Evolutionary conservation across 2,329 filamentous ascomycete species (phyloP), one percentile per base, ranked within the genome.

Genomic region (Chrysoporthe austroafricana): DNA sequence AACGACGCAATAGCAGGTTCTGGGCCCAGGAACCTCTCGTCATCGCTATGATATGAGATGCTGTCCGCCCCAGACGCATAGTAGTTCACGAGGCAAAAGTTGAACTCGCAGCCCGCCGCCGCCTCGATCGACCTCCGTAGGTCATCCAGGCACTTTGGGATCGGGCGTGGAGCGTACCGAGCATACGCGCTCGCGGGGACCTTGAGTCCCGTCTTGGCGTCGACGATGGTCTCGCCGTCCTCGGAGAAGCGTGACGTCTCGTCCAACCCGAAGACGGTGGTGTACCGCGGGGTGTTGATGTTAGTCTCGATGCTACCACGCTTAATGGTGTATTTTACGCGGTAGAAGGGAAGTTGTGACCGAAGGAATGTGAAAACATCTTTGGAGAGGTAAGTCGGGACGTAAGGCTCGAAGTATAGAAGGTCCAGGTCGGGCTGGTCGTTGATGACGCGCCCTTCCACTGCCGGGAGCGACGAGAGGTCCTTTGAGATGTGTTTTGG

Each of bases 51-150:
- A 74, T 91, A 95, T 13, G 89, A 86, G 61, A 95, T 95, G 72
- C 90, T 92, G 76, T 95, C 91, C 6, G 87, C 81, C 0, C 92
- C 91, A 3, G 86, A 86, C n/a, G 90, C 89, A 74, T 95, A 95
- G 79, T 95, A 95, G 74, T 95, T 95, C 4, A 95, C 90, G 1
- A 95, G 83, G 69, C 89, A 91, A 75, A 94, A 93, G 75, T 95
- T 95, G 79, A 91, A 95, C 0, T 75, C 83, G 73, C 86, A 86
- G n/a, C 84, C 84, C 0, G 90, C 92, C 0, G 87, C 86, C 4
- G 84, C 82, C 77, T 95, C 90, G 1, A 90, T 88, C 11, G 87
- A 82, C 44, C 77, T 79, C 11, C 88, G 85, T 8, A 95, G 82
- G 6, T 83, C 77, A 50, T 92, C 86, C 0, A 95, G 83, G 72